Conservation (phyloP, 805 yeast species). For the Candida incommunis region DNA sequence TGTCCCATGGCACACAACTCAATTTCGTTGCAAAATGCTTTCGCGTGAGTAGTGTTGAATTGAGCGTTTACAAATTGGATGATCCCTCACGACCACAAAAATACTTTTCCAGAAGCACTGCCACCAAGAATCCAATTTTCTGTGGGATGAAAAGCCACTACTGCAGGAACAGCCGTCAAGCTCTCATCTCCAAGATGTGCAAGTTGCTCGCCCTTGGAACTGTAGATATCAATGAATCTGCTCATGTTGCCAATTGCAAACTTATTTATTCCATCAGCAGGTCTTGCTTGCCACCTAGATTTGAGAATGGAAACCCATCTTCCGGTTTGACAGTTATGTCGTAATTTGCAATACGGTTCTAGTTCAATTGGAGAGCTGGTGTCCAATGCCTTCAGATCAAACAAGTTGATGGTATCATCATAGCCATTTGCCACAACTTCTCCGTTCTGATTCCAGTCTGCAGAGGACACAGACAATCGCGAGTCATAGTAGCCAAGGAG, state of each 20-base stretch:
- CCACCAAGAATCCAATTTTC: slow-evolving; percentile 90
- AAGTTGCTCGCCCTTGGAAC: slow-evolving; percentile 58
- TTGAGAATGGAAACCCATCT: slow-evolving; percentile 91
- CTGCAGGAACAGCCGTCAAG: slow-evolving; percentile 91
- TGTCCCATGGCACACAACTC: not conserved
- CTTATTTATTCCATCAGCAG: slow-evolving; percentile 60
- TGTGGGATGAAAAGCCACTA: slow-evolving; percentile 65
- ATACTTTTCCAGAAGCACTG: slow-evolving; percentile 83
- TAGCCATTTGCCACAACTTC: slow-evolving; percentile 85
- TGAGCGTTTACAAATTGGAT: no score
- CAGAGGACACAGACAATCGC: slow-evolving; percentile 67
- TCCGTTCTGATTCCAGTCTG: slow-evolving; percentile 61
- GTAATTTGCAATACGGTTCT: slow-evolving; percentile 47
- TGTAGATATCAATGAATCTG: slow-evolving; percentile 69
- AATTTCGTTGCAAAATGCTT: no score
- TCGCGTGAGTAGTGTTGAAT: no score
- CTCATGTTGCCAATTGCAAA: slow-evolving; percentile 93
- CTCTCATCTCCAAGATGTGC: slow-evolving; percentile 53
- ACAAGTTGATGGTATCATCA: slow-evolving; percentile 68
- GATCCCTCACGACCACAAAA: slow-evolving; percentile 26
- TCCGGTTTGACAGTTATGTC: slow-evolving; percentile 93
- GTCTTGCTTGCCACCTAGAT: slow-evolving; percentile 70
- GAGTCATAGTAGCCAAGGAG: slow-evolving; percentile 51
- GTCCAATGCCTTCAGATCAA: slow-evolving; percentile 31
- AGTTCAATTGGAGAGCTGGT: slow-evolving; percentile 21